Evolutionary conservation across 2,329 filamentous ascomycete species (phyloP).

Genomic region (Penicillium corylophilum): DNA sequence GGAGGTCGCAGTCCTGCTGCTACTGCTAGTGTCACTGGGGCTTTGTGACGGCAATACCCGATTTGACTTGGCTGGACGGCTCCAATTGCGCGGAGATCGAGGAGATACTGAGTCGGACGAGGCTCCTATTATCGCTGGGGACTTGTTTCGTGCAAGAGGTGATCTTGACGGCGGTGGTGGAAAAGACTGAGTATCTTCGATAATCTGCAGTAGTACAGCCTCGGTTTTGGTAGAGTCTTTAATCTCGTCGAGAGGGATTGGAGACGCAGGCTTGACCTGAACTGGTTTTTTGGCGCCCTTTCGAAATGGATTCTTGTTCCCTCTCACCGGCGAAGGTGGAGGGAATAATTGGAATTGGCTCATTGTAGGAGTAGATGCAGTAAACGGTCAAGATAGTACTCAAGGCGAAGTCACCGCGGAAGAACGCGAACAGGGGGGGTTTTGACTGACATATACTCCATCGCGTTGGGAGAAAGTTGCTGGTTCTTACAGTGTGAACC

Average conservation of each 20-base stretch:
- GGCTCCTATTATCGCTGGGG: constrained; percentile 12
- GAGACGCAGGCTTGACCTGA: constrained; percentile 23
- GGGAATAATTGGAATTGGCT: constrained; percentile 45
- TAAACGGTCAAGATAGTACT: neutral
- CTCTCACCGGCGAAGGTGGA: constrained; percentile 30
- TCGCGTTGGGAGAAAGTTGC: constrained; percentile 1
- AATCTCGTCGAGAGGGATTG: constrained; percentile 32
- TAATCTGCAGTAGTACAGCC: constrained; percentile 39
- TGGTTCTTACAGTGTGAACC: neutral
- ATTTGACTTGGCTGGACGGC: constrained; percentile 11
- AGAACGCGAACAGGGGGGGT: constrained; percentile 16
- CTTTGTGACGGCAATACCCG: constrained; percentile 13
- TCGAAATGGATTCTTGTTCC: constrained; percentile 36
- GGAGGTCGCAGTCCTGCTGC: constrained; percentile 9
- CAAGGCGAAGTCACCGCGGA: neutral
- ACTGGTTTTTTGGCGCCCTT: constrained; percentile 25
- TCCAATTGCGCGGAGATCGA: constrained; percentile 15
- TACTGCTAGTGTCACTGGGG: constrained; percentile 15
- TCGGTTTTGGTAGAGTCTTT: constrained; percentile 32
- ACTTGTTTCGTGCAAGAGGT: constrained; percentile 18
- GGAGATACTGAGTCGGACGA: constrained; percentile 14
- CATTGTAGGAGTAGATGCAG: constrained; percentile 20
- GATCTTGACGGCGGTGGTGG: constrained; percentile 27
- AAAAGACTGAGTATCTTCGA: constrained; percentile 35
- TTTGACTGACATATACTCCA: constrained; percentile 23